Conservation (phyloP, 345 rosid species). For the Lagerstroemia speciosa region DNA sequence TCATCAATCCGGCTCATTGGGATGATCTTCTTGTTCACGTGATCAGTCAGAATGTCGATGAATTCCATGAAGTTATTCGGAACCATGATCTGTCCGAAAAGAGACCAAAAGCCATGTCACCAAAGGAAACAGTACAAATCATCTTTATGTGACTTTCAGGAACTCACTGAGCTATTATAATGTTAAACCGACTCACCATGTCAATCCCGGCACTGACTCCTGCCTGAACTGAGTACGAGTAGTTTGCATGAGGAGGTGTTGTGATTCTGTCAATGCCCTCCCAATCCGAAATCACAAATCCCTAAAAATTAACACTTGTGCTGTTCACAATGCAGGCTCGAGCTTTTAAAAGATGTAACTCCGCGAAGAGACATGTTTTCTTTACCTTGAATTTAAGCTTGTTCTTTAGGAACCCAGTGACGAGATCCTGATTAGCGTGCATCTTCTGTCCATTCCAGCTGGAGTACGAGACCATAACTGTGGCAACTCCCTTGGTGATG, state of each 20-base stretch:
- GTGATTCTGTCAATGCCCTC: slow-evolving; percentile 59
- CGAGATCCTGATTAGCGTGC: slow-evolving; percentile 55
- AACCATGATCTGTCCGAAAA: slow-evolving; percentile 33
- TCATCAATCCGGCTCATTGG: slow-evolving; percentile 58
- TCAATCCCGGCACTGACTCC: slow-evolving; percentile 53
- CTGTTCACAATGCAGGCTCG: neutral
- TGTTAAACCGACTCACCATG: slow-evolving; percentile 33
- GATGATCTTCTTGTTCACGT: slow-evolving; percentile 34
- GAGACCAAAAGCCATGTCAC: neutral
- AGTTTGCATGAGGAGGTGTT: slow-evolving; percentile 52
- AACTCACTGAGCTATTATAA: neutral
- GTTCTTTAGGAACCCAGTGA: slow-evolving; percentile 68
- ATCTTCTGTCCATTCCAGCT: slow-evolving; percentile 87
- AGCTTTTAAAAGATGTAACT: neutral
- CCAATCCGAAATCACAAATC: slow-evolving; percentile 65
- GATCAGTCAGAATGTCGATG: slow-evolving; percentile 35
- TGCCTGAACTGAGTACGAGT: slow-evolving; percentile 40
- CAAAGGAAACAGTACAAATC: too few relatives aligned
- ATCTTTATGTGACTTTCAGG: neutral
- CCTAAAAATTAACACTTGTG: slow-evolving; percentile 17
- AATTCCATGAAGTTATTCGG: slow-evolving; percentile 39
- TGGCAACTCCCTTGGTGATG: slow-evolving; percentile 65
- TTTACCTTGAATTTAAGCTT: slow-evolving; percentile 56
- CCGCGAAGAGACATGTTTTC: neutral
- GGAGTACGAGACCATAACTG: slow-evolving; percentile 80